A percentile compares a stretch with the other conserved stretches of the same genome.
These are phyloP conservation scores for Trametes cingulata DNA, from an alignment of 768 basidiomycete species.

Conservation along the genomic window DNA sequence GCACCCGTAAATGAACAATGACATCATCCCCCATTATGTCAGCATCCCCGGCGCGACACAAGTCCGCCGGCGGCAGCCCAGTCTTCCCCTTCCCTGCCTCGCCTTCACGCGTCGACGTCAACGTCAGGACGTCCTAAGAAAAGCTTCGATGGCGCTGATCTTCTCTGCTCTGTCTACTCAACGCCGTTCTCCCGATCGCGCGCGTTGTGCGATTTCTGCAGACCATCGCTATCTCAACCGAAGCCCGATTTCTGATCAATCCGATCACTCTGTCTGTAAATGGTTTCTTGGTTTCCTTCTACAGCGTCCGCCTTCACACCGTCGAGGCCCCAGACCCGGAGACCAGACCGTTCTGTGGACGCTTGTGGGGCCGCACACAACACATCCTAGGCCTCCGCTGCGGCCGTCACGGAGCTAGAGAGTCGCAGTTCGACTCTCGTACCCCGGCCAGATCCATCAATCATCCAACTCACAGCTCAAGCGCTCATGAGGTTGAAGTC, in stretches of 20 bases:
- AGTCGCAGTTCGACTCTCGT: neutral
- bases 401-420: too few relatives aligned
- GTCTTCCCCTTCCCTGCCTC: too few relatives aligned
- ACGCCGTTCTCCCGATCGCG: too few relatives aligned
- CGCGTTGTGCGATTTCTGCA: too few relatives aligned
- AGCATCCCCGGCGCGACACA: neutral
- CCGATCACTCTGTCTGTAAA: neutral
- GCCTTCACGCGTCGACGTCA: too few relatives aligned
- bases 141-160: too few relatives aligned
- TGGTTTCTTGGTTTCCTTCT: slow-evolving; percentile 6
- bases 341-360: slow-evolving; percentile 3
- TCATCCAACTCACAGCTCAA: too few relatives aligned
- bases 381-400: neutral
- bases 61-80: neutral
- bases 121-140: too few relatives aligned
- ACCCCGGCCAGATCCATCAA: too few relatives aligned
- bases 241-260: neutral
- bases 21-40: neutral
- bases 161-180: too few relatives aligned
- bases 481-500: too few relatives aligned
- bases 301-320: slow-evolving; percentile 4
- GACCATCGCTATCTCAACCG: neutral
- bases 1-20: slow-evolving; percentile 2
- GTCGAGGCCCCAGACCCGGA: neutral
- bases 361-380: slow-evolving; percentile 1